Base-by-base conservation (phyloP, 2,329 filamentous ascomycete species). In the Helminthosporium solani region DNA sequence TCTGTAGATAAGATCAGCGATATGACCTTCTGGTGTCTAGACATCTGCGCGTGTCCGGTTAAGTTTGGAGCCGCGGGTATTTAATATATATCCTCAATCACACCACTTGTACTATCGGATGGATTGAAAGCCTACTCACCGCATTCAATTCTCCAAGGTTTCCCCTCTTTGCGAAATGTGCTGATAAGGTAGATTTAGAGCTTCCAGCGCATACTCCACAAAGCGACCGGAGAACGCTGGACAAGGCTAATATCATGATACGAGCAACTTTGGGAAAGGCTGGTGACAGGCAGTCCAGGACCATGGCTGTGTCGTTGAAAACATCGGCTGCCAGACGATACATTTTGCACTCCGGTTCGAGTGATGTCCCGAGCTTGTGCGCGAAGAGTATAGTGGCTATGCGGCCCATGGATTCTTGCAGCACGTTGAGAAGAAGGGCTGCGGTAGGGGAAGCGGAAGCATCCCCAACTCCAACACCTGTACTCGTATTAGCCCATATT, bases 141-240 rank as follows among this genome's bases (percentile, higher is more conserved):
- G 92, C 91, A 72, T 96, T 97, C 46, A 99, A 78, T 69, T 97
- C 92, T 1, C 89, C 92, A 35, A 97, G 73, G 67, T 96, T 97
- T 30, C 90, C 88, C 64, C 84, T 84, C 56, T 78, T 83, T 7
- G 92, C 90, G 75, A 99, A 97, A 71, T 99, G 94, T 9, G 89
- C 87, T 64, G 88, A 94, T 57, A 99, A 73, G 50, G 87, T 91
- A 2, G 92, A 92, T 70, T 97, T 97, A 53, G 88, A 87, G 44
- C 89, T 90, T 11, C 88, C 90, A 0, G 90, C 92, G 0, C 92
- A 88, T 4, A 97, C 90, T 20, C 92, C 94, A 64, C 94, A 97
- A 0, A 96, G 73, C 0, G 83, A 79, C 33, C 84, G 72, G 44
- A 87, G 70, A 7, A 85, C 75, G 49, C 83, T 85, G 19, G 79